These are phyloP conservation scores for Jatropha curcas DNA, from an alignment of 345 rosid species.

Conservation along the genomic window DNA sequence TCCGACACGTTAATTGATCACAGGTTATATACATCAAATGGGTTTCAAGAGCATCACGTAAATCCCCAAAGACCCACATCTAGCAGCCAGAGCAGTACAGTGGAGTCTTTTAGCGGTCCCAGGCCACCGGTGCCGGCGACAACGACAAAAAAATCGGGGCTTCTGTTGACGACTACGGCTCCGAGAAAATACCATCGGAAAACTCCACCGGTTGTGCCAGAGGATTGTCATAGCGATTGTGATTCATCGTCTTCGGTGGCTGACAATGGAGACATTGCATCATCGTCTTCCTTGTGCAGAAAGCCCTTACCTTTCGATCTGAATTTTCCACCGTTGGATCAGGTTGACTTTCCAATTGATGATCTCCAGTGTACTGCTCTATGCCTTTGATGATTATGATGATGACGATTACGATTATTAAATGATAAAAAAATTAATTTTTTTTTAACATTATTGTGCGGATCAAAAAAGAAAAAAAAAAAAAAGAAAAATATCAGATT, in stretches of 20 bases:
- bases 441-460: neutral
- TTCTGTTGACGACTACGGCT: neutral
- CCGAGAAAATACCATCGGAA: conserved; percentile 44
- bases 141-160: neutral
- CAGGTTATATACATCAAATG: conserved; percentile 41
- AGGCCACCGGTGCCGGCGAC: conserved; percentile 36
- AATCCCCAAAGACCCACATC: conserved; percentile 69
- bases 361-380: conserved; percentile 82
- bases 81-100: conserved; percentile 95
- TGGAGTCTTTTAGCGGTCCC: conserved; percentile 88
- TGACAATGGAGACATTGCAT: conserved; percentile 56
- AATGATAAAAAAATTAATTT: neutral
- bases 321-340: conserved; percentile 82
- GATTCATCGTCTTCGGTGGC: conserved; percentile 93
- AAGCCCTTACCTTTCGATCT: conserved; percentile 70
- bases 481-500: neutral
- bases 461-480: neutral
- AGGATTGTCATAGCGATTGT: conserved; percentile 89
- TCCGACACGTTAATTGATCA: conserved; percentile 22
- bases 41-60: conserved; percentile 36
- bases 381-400: conserved; percentile 56
- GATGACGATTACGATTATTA: neutral
- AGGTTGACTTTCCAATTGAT: conserved; percentile 52
- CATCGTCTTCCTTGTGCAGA: conserved; percentile 39
- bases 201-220: conserved; percentile 63